Base-by-base conservation (phyloP, 495 filamentous ascomycete genomes). In the Cercophora samala region DNA sequence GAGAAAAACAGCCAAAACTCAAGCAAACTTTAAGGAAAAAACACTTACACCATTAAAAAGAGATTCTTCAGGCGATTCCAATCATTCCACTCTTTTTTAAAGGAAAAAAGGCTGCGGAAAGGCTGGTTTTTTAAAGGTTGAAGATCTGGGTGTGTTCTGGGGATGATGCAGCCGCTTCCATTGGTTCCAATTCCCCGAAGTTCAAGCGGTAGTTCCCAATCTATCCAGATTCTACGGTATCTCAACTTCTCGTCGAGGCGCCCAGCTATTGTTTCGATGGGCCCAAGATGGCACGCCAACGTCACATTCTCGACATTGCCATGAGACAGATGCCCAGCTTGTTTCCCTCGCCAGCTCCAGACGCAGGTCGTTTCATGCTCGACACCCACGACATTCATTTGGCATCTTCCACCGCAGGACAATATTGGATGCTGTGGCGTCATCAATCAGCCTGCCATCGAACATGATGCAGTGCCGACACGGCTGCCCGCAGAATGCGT, bases 291-390 rank as follows among this genome's bases (percentile, higher is more conserved):
- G n/a, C 60, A 62, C 18, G 24, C 29, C 60, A 62, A 19, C 26
- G 60, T 62, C 26, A 13, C 60, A 37, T 46, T 62, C n/a, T 62
- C 29, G 24, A 21, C 60, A 62, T 19, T 9, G 24, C 18, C 24
- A 25, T 60, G 58, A 60, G 58, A 60, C 58, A 62, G 5, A 13
- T 62, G 13, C 29, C 60, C 60, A 21, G 24, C 58, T n/a, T 29
- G 17, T 24, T 24, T 24, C 17, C 24, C 52, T 21, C 52, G 52
- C n/a, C n/a, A 54, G 17, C 53, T 22, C 29, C 25, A 62, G 32
- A 62, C 60, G 32, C 17, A 62, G n/a, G 3, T 22, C 32, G 60
- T 62, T 62, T 62, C 60, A 62, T 29, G 26, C 25, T 21, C 29
- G n/a, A 6, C 3, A 19, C 21, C 18, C 17, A 18, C 6, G 24